Conservation (phyloP, 495 filamentous ascomycete genomes). For the Aspergillus conjunctus region DNA sequence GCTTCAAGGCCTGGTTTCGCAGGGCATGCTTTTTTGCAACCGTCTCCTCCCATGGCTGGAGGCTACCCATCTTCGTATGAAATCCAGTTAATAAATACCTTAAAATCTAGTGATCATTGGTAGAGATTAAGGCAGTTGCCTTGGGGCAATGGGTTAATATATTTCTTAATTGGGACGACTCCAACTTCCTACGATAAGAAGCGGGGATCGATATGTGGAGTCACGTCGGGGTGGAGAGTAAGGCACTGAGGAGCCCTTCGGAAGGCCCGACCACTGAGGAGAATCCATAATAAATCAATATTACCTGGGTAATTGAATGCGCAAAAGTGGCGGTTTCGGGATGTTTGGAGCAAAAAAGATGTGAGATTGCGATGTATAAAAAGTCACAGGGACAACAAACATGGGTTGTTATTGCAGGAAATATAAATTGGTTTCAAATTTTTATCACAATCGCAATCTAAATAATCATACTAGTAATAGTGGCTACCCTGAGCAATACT, state of each 20-base stretch:
- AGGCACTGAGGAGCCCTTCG: not conserved
- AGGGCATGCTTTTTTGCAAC: slow-evolving; percentile 34
- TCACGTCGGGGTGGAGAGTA: too few relatives aligned
- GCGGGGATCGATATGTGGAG: too few relatives aligned
- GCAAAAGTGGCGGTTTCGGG: slow-evolving; percentile 16
- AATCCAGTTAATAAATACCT: too few relatives aligned
- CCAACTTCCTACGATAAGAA: not conserved
- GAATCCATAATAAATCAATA: too few relatives aligned
- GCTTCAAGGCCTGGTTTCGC: slow-evolving; percentile 33
- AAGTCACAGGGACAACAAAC: too few relatives aligned
- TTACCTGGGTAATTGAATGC: not conserved
- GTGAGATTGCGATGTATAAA: too few relatives aligned
- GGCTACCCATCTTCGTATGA: slow-evolving; percentile 22
- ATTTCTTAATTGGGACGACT: not conserved
- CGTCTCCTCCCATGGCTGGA: slow-evolving; percentile 35
- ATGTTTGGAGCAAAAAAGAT: too few relatives aligned
- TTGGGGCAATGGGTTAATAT: not conserved
- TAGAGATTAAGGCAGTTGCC: not conserved
- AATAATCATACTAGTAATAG: too few relatives aligned
- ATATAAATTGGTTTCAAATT: not conserved
- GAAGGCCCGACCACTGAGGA: not conserved
- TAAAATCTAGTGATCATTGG: too few relatives aligned
- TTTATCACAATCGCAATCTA: too few relatives aligned
- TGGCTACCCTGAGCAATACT: too few relatives aligned
- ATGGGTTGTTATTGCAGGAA: not conserved